phyloP scores from a whole-genome alignment of 192 early-diverging fungal genomes.

The Backusella parvicylindrica region DNA sequence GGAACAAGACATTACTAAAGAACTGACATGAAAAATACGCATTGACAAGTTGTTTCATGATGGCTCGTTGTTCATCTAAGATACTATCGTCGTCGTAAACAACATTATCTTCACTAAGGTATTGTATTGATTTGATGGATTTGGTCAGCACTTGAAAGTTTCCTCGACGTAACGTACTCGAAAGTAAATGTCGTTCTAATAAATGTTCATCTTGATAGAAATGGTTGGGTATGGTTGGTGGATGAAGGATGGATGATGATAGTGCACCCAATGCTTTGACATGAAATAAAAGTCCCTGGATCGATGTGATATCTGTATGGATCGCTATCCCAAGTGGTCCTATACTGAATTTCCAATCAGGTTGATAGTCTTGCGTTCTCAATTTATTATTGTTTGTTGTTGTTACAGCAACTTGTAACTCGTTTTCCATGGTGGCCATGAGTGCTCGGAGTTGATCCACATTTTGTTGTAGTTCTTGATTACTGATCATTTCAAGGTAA shows the following conservation, averaged over 20 bases:
- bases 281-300: background rate
- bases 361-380: background rate
- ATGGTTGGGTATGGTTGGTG: background rate
- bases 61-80: background rate
- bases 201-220: background rate
- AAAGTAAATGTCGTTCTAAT: background rate
- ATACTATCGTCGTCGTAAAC: background rate
- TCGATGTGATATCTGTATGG: background rate
- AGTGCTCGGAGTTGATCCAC: background rate
- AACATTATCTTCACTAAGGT: background rate
- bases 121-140: background rate
- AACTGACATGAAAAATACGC: conserved; percentile 6
- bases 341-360: background rate
- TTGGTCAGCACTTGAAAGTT: background rate
- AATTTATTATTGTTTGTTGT: background rate
- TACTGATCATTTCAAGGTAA: conserved; percentile 3
- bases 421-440: background rate
- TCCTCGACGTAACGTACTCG: background rate
- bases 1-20: background rate
- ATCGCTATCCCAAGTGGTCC: background rate
- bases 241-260: background rate
- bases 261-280: background rate
- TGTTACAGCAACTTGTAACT: background rate
- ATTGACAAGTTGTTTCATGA: background rate
- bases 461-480: background rate